Percentiles rank a stretch among this genome's conserved stretches.
Conservation (phyloP, 2,329 filamentous ascomycete species). For the Plectosphaerella plurivora region DNA sequence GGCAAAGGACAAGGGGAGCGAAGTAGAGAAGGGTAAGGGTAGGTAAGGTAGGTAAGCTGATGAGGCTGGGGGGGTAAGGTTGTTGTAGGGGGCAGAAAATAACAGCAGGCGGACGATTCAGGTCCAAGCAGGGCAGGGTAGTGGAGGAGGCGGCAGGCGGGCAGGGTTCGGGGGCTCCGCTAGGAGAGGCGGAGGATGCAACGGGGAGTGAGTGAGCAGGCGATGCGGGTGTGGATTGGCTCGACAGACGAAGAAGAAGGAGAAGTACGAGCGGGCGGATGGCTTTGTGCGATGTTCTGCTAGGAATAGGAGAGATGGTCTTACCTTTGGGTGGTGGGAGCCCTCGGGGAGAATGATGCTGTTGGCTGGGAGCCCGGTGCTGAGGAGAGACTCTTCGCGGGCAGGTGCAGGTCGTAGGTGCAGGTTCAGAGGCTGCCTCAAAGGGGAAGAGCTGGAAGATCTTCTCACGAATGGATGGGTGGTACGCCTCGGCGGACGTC, state of each 20-base stretch:
- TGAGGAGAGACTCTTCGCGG: too few relatives aligned
- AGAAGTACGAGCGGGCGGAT: background rate
- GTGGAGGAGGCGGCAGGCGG: slow-evolving; percentile 2
- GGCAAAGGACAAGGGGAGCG: slow-evolving; percentile 3
- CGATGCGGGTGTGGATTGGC: slow-evolving; percentile 2
- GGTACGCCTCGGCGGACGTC: too few relatives aligned
- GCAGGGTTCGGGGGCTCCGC: too few relatives aligned
- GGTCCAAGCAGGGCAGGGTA: background rate
- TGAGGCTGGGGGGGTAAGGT: slow-evolving; percentile 1
- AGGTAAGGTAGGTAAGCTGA: slow-evolving; percentile 4
- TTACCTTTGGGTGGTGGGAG: background rate
- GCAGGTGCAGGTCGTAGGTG: too few relatives aligned
- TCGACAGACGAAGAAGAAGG: background rate
- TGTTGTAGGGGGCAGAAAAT: background rate
- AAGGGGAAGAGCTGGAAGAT: too few relatives aligned
- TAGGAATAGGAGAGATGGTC: background rate
- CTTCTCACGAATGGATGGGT: too few relatives aligned
- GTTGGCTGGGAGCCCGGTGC: too few relatives aligned
- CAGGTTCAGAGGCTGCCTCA: too few relatives aligned
- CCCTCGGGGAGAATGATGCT: background rate
- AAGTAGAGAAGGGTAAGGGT: slow-evolving; percentile 4
- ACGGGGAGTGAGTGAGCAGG: too few relatives aligned
- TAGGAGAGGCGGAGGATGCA: too few relatives aligned
- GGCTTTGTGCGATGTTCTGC: slow-evolving; percentile 1
- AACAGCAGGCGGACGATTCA: background rate